These are phyloP conservation scores for Penicillium coffeae DNA, from an alignment of 495 filamentous ascomycete genomes.

Conservation along the genomic window DNA sequence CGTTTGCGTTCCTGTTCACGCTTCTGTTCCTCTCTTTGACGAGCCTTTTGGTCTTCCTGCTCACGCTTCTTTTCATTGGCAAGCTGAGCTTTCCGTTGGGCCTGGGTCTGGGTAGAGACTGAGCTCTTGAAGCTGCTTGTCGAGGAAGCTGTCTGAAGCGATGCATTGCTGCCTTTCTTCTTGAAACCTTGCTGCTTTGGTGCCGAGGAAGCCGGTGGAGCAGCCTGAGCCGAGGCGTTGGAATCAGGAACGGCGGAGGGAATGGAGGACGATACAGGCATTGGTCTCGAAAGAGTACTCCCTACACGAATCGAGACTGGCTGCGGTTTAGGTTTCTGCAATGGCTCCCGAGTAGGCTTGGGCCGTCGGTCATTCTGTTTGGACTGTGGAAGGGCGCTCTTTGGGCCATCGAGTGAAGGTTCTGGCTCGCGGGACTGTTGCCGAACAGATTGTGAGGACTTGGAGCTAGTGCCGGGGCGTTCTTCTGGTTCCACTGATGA, in stretches of 20 bases:
- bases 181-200: constrained; percentile 46
- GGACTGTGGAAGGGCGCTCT: constrained; percentile 41
- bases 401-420: constrained; percentile 31
- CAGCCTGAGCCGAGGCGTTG: constrained; percentile 34
- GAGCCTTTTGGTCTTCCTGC: constrained; percentile 70
- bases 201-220: constrained; percentile 12
- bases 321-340: constrained; percentile 64
- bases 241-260: constrained; percentile 60
- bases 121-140: constrained; percentile 66
- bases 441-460: constrained; percentile 48
- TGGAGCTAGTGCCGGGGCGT: constrained; percentile 19
- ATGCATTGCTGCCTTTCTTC: constrained; percentile 66
- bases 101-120: constrained; percentile 49
- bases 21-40: constrained; percentile 73
- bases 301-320: constrained; percentile 78
- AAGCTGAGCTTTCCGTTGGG: constrained; percentile 55
- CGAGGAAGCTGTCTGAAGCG: constrained; percentile 62
- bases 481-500: constrained; percentile 33
- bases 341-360: constrained; percentile 65
- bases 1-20: constrained; percentile 73
- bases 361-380: constrained; percentile 61
- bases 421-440: constrained; percentile 44
- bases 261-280: constrained; percentile 57
- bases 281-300: constrained; percentile 62
- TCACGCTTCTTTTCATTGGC: constrained; percentile 73